Evolutionary conservation across 2,329 filamentous ascomycete species (phyloP), one percentile per base, ranked within the genome.

Genomic region (Rhynchosporium agropyri): DNA sequence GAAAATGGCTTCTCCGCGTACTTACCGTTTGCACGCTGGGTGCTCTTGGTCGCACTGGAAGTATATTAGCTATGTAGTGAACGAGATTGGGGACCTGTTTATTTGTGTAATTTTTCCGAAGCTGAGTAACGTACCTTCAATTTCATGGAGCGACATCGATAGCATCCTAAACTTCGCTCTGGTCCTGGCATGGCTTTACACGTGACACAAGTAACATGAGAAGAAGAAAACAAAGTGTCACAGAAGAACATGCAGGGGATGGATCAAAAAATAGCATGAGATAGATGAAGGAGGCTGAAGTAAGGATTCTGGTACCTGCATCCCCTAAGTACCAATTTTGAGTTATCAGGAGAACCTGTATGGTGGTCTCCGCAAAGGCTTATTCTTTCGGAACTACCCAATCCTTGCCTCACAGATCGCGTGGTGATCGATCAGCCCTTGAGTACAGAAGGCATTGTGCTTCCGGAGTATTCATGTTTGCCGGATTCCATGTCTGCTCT

Each of bases 71-170:
- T 36, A 36, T 36, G 33, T n/a, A 28, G 43, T 46, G 3, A 43
- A n/a, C 13, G 42, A n/a, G 10, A 5, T 6, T 5, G 2, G 9
- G 12, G 42, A n/a, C 5, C 42, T n/a, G 10, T n/a, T 4, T 15
- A 43, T 12, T 13, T 43, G 42, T n/a, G 20, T 20, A 20, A 20
- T 20, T 1, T 20, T 20, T 20, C 13, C 3, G 3, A 5, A n/a
- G 42, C 42, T 43, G 36, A 2, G 33, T 28, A 28, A n/a, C 49
- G 26, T 15, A 54, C 51, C 51, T 54, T 54, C 51, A 54, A n/a
- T 20, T 54, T 54, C 51, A 54, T 54, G 20, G 51, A 54, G n/a
- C 51, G 33, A 29, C 51, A 54, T 54, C 51, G 51, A 42, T 54
- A 54, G 28, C 51, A 54, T 13, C 51, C 51, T 28, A 54, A 10